Conservation (phyloP, 441 rosid genomes). For the Bruguiera hainesii region DNA sequence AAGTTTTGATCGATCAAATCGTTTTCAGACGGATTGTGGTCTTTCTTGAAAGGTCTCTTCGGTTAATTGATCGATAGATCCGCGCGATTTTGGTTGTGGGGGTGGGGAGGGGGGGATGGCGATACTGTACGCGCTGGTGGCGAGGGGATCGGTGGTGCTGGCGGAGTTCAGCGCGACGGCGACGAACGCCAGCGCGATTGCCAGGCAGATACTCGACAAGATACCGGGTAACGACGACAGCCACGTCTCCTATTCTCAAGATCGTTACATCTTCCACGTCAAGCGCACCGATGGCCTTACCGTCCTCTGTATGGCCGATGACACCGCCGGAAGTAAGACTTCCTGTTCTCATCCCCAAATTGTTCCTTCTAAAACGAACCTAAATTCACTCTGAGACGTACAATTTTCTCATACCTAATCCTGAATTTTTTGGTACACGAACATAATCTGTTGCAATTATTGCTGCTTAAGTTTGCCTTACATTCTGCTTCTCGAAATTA, state of each 20-base stretch:
- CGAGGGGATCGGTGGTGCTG: slow-evolving; percentile 82
- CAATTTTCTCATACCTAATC: too few species aligned
- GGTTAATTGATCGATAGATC: slow-evolving; percentile 8
- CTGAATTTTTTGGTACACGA: background rate
- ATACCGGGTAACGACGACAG: slow-evolving; percentile 64
- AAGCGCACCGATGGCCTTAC: slow-evolving; percentile 95
- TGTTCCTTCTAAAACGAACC: background rate
- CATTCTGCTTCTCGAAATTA: too few species aligned
- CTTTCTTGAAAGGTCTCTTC: too few species aligned
- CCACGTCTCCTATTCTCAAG: slow-evolving; percentile 85
- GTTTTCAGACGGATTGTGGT: too few species aligned
- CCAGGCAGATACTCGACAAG: slow-evolving; percentile 77
- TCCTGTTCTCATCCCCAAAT: background rate
- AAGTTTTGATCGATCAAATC: too few species aligned
- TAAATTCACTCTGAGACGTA: background rate
- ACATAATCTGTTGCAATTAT: too few species aligned
- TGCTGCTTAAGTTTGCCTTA: too few species aligned
- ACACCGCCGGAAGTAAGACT: slow-evolving; percentile 68
- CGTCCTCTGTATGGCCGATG: slow-evolving; percentile 98
- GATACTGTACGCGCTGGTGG: slow-evolving; percentile 78
- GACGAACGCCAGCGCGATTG: slow-evolving; percentile 77
- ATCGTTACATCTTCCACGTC: slow-evolving; percentile 83
- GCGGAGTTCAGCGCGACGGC: slow-evolving; percentile 79
- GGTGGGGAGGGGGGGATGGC: slow-evolving; percentile 39
- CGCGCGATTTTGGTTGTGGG: background rate